Percentiles rank a stretch among this genome's conserved stretches.
Conservation (phyloP, 371 early-diverging fungal species). For the Mucor saturninus region DNA sequence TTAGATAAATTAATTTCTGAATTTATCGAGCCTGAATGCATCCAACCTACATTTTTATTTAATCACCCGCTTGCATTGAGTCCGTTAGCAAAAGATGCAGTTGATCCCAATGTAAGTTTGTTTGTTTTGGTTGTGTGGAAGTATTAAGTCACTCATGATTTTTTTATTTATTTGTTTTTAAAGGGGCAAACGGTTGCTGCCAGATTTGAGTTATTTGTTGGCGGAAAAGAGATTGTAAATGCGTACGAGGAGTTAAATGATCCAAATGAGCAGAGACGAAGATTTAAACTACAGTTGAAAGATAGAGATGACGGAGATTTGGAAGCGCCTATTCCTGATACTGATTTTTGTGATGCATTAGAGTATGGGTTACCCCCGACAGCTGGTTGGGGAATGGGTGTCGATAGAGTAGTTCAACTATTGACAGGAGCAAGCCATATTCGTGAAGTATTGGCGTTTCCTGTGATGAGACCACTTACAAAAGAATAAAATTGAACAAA, state of each 20-base stretch:
- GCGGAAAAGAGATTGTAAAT: constrained; percentile 94
- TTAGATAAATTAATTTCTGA: constrained; percentile 92
- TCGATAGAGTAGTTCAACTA: constrained; percentile 93
- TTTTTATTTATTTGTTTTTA: neutral
- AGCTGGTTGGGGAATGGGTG: constrained; percentile 98
- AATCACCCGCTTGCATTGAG: constrained; percentile 94
- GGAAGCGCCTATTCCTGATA: constrained; percentile 86
- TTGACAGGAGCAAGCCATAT: constrained; percentile 87
- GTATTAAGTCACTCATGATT: constrained; percentile 4
- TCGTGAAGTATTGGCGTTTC: constrained; percentile 93
- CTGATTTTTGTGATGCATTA: constrained; percentile 87
- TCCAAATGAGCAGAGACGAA: constrained; percentile 91
- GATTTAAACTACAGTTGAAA: constrained; percentile 76
- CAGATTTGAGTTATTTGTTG: constrained; percentile 95
- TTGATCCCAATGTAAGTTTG: constrained; percentile 34
- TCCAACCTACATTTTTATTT: constrained; percentile 92
- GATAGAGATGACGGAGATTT: constrained; percentile 79
- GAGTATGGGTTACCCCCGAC: constrained; percentile 98
- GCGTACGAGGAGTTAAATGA: constrained; percentile 99
- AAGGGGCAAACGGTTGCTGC: constrained; percentile 63
- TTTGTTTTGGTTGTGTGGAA: neutral
- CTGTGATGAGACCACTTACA: constrained; percentile 52
- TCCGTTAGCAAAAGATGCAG: constrained; percentile 88
- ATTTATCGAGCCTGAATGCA: constrained; percentile 90
- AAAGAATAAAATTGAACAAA: neutral